Percentiles rank a stretch among this genome's conserved stretches.
Conservation (phyloP, 2,329 filamentous ascomycete species). For the Aspergillus awamori region DNA sequence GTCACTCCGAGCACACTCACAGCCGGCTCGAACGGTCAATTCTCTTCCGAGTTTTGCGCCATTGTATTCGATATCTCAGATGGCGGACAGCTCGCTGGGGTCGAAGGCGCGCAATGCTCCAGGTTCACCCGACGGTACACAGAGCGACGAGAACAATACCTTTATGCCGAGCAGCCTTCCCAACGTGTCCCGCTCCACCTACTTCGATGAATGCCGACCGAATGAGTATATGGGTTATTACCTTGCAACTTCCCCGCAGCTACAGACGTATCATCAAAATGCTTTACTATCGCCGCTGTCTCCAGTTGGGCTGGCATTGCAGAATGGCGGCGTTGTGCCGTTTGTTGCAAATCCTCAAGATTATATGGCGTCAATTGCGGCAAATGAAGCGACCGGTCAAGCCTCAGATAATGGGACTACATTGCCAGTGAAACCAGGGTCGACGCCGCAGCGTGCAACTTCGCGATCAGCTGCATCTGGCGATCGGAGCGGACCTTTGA, state of each 20-base stretch:
- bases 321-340: constrained; percentile 41
- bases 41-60: constrained; percentile 39
- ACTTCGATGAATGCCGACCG: constrained; percentile 41
- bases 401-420: constrained; percentile 30
- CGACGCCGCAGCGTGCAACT: constrained; percentile 27
- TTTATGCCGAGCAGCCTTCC: constrained; percentile 38
- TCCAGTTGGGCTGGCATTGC: constrained; percentile 43
- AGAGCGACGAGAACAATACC: constrained; percentile 37
- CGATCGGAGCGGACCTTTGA: constrained; percentile 45
- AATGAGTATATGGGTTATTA: constrained; percentile 53
- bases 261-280: constrained; percentile 45
- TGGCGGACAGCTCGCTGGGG: constrained; percentile 33
- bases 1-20: constrained; percentile 53
- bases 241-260: constrained; percentile 47
- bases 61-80: constrained; percentile 36
- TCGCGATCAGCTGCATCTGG: constrained; percentile 33
- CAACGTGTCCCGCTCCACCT: constrained; percentile 36
- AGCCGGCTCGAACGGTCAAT: constrained; percentile 50
- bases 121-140: constrained; percentile 37
- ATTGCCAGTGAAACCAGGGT: constrained; percentile 23
- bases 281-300: constrained; percentile 42
- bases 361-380: constrained; percentile 33
- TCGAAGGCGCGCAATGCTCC: constrained; percentile 36
- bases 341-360: constrained; percentile 38
- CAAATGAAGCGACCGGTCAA: constrained; percentile 28